Percentiles rank a stretch among this genome's conserved stretches.
These are phyloP conservation scores for Saccharomyces eubayanus DNA, from an alignment of 805 yeast species.

Conservation along the genomic window DNA sequence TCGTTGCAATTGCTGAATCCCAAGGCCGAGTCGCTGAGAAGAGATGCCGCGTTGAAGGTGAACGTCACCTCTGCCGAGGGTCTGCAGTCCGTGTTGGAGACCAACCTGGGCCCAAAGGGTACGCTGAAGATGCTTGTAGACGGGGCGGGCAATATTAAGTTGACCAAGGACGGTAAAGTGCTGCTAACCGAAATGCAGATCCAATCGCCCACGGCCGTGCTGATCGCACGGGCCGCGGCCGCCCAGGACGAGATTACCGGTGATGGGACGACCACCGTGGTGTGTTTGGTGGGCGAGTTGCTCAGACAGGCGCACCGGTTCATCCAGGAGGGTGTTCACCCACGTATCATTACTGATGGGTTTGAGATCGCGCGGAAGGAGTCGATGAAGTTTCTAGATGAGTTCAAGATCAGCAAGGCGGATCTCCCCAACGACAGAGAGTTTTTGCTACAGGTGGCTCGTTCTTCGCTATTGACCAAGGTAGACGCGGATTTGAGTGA, in stretches of 20 bases:
- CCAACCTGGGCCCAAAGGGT: constrained; percentile 95
- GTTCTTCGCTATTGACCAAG: constrained; percentile 82
- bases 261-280: constrained; percentile 96
- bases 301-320: constrained; percentile 90
- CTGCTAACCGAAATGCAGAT: constrained; percentile 93
- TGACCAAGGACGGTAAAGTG: constrained; percentile 96
- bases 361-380: constrained; percentile 83
- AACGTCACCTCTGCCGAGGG: constrained; percentile 97
- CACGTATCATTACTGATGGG: constrained; percentile 89
- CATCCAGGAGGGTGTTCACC: constrained; percentile 90
- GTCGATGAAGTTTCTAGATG: constrained; percentile 59
- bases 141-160: constrained; percentile 90
- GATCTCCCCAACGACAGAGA: constrained; percentile 57
- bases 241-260: constrained; percentile 99
- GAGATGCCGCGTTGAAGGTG: constrained; percentile 91
- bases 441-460: constrained; percentile 81
- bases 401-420: constrained; percentile 43
- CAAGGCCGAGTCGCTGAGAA: constrained; percentile 92
- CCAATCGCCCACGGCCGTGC: constrained; percentile 80
- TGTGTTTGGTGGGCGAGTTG: constrained; percentile 86
- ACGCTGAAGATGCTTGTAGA: constrained; percentile 94
- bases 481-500: constrained; percentile 69
- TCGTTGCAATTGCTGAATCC: constrained; percentile 88
- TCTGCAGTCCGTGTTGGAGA: constrained; percentile 80
- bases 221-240: constrained; percentile 94